Evolutionary conservation across 768 basidiomycete species (phyloP).

Genomic region (Heimioporus sp.): DNA sequence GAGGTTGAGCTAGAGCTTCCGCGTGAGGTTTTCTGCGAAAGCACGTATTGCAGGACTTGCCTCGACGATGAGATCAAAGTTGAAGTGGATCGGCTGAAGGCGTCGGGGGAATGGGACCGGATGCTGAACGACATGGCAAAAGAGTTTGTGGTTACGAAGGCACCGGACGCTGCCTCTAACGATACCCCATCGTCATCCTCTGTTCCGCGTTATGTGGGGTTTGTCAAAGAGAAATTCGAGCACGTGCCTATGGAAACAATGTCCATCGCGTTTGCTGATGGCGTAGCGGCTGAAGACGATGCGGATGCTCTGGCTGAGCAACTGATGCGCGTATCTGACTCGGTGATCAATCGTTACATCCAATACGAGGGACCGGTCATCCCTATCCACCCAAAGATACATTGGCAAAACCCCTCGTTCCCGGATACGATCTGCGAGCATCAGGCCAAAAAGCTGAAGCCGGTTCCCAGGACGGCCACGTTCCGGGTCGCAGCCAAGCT

Average conservation of each 20-base stretch:
- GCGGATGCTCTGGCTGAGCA: not conserved
- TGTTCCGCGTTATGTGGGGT: constrained; percentile 6
- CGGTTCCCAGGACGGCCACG: constrained; percentile 29
- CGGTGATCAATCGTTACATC: not conserved
- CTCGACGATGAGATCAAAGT: constrained; percentile 30
- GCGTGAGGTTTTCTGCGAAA: constrained; percentile 35
- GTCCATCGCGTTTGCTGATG: not conserved
- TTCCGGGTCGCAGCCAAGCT: constrained; percentile 45
- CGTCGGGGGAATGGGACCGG: constrained; percentile 13
- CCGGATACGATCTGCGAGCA: constrained; percentile 15
- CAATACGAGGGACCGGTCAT: constrained; percentile 2
- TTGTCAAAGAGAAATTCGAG: not conserved
- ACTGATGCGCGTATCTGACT: not conserved
- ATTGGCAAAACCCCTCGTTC: constrained; percentile 18
- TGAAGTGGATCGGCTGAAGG: constrained; percentile 11
- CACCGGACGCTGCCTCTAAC: not conserved
- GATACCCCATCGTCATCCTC: not conserved
- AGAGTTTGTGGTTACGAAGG: not conserved
- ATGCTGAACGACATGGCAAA: not conserved
- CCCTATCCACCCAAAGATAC: constrained; percentile 7
- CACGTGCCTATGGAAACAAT: not conserved
- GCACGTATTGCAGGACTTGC: constrained; percentile 39
- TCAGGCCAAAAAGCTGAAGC: not conserved
- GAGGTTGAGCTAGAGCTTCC: constrained; percentile 51
- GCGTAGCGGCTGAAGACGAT: not conserved